phyloP scores from a whole-genome alignment of 164 flowering plant species.

The Tetracentron sinense region DNA sequence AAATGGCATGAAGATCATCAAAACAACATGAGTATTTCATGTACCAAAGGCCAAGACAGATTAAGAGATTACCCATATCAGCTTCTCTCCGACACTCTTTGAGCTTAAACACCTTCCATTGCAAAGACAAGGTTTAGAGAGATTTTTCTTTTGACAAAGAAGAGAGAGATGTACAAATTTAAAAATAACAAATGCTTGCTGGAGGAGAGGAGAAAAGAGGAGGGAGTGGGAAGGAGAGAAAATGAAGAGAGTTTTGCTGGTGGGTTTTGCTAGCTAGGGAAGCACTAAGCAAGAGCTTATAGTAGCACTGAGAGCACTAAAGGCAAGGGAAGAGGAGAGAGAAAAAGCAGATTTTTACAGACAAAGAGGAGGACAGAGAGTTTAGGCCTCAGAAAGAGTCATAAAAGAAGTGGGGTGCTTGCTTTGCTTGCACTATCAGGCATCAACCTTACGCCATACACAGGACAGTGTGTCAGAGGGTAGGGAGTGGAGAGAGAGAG shows the following conservation, averaged over 20 bases:
- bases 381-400: conserved; percentile 15
- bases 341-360: conserved; percentile 26
- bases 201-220: conserved; percentile 3
- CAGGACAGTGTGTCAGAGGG: conserved; percentile 61
- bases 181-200: neutral
- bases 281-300: conserved; percentile 45
- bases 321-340: conserved; percentile 14
- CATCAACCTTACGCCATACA: conserved; percentile 74
- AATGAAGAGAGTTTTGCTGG: conserved; percentile 23
- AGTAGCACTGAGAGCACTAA: conserved; percentile 27
- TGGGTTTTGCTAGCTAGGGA: conserved; percentile 43
- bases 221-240: conserved; percentile 14
- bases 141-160: neutral
- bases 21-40: conserved; percentile 12
- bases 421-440: conserved; percentile 97
- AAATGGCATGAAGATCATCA: neutral
- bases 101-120: conserved; percentile 8
- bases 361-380: conserved; percentile 26
- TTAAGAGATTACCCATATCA: too few relatives aligned
- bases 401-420: conserved; percentile 36
- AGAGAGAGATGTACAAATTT: conserved; percentile 1
- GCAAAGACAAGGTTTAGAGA: neutral
- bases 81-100: conserved; percentile 5
- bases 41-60: neutral
- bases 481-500: conserved; percentile 33